phyloP scores from a whole-genome alignment of 305 asterid species.

The Solanum aculeatissimum region DNA sequence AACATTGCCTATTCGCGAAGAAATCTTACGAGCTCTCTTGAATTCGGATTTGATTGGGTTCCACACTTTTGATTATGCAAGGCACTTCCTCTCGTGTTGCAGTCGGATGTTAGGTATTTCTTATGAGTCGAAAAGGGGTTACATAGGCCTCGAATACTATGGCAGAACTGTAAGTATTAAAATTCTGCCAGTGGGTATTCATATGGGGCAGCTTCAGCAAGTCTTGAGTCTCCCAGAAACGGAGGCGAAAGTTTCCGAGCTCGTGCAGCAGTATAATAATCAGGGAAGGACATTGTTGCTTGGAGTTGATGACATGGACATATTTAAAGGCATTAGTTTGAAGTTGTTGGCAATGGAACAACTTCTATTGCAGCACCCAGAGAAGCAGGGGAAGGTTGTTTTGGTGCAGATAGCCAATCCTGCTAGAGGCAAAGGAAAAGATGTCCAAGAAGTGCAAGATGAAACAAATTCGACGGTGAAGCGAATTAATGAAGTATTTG shows the following conservation, averaged over 20 bases:
- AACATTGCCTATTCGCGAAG: conserved; percentile 73
- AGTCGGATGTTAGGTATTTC: conserved; percentile 79
- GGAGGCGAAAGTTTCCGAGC: conserved; percentile 52
- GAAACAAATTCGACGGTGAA: conserved; percentile 54
- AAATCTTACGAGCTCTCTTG: conserved; percentile 57
- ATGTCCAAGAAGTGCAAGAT: conserved; percentile 71
- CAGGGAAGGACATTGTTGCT: conserved; percentile 61
- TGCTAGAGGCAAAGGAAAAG: conserved; percentile 76
- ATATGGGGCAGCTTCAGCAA: conserved; percentile 76
- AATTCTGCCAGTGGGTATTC: conserved; percentile 85
- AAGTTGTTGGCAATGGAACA: conserved; percentile 85
- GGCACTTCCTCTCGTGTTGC: conserved; percentile 85
- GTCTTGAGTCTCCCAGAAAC: conserved; percentile 55
- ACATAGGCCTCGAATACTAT: conserved; percentile 76
- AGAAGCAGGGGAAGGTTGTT: conserved; percentile 75
- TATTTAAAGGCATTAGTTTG: conserved; percentile 77
- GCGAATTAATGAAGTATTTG: conserved; percentile 59
- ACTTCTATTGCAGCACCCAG: conserved; percentile 59
- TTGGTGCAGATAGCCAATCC: conserved; percentile 86
- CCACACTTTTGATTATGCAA: conserved; percentile 76
- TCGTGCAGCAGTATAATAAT: conserved; percentile 36
- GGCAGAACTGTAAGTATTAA: conserved; percentile 85
- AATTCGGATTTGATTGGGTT: conserved; percentile 80
- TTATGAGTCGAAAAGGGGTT: conserved; percentile 84
- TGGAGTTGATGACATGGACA: conserved; percentile 89